These are phyloP conservation scores for Penicillium coffeae DNA, from an alignment of 495 filamentous ascomycete genomes.

Conservation along the genomic window DNA sequence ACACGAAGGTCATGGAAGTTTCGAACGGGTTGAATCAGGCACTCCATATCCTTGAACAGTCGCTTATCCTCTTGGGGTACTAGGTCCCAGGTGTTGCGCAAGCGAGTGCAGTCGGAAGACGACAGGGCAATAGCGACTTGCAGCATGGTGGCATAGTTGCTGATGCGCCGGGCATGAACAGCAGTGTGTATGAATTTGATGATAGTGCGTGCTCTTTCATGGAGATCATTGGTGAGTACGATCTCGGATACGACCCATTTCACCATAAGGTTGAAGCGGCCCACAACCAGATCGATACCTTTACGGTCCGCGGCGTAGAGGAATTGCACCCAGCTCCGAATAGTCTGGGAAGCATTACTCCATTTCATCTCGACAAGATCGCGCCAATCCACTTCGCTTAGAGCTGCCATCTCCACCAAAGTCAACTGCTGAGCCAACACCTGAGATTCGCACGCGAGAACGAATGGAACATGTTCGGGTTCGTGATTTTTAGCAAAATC, in stretches of 20 bases:
- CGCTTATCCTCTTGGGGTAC: slow-evolving; percentile 67
- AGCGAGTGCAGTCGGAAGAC: slow-evolving; percentile 71
- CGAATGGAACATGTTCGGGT: slow-evolving; percentile 77
- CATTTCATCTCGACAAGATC: slow-evolving; percentile 93
- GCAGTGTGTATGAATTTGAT: slow-evolving; percentile 93
- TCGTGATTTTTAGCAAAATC: slow-evolving; percentile 6
- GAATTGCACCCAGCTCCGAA: slow-evolving; percentile 86
- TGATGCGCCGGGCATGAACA: slow-evolving; percentile 72
- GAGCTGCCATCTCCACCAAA: slow-evolving; percentile 89
- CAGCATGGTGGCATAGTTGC: slow-evolving; percentile 95
- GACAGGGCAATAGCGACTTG: slow-evolving; percentile 90
- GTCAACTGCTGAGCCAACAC: slow-evolving; percentile 91
- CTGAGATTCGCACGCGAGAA: slow-evolving; percentile 86
- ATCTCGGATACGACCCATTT: slow-evolving; percentile 96
- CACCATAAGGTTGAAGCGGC: slow-evolving; percentile 94
- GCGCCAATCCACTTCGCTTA: slow-evolving; percentile 96
- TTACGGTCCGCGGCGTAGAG: slow-evolving; percentile 74
- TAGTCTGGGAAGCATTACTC: slow-evolving; percentile 65
- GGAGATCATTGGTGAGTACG: slow-evolving; percentile 73
- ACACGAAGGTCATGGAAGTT: slow-evolving; percentile 88
- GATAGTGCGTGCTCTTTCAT: slow-evolving; percentile 80
- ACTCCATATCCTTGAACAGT: slow-evolving; percentile 76
- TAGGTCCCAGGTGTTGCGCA: slow-evolving; percentile 77
- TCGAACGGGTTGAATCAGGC: slow-evolving; percentile 75
- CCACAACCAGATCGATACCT: slow-evolving; percentile 93